A percentile compares a stretch with the other conserved stretches of the same genome.
Evolutionary conservation across 2,329 filamentous ascomycete genomes (phyloP).

Genomic region (Alternaria panax): DNA sequence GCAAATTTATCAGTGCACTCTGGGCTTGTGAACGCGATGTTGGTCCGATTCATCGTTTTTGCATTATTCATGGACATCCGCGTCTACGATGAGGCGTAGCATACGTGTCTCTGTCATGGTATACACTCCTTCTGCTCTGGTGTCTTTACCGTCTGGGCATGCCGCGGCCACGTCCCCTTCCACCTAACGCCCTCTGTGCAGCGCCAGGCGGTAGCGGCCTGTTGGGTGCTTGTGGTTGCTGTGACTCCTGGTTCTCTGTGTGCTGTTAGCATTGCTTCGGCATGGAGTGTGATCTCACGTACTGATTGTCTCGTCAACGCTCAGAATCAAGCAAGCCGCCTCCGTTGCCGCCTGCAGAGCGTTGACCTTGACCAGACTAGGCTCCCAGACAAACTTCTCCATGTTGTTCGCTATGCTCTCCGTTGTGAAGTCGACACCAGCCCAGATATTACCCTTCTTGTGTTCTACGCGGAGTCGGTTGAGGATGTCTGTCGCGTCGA

Average conservation of each 20-base stretch:
- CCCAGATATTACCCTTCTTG: conserved; percentile 90
- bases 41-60: conserved; percentile 22
- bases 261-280: conserved; percentile 24
- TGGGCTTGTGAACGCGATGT: not conserved
- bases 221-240: conserved; percentile 79
- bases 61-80: conserved; percentile 46
- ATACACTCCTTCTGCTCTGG: conserved; percentile 19
- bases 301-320: conserved; percentile 98
- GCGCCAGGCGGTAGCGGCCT: conserved; percentile 70
- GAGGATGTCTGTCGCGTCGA: conserved; percentile 97
- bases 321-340: conserved; percentile 91
- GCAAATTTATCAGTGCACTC: not conserved
- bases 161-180: conserved; percentile 70
- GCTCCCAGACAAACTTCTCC: conserved; percentile 97
- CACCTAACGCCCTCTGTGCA: conserved; percentile 85
- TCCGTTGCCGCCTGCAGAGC: conserved; percentile 96
- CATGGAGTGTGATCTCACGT: conserved; percentile 35
- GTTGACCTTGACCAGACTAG: conserved; percentile 93
- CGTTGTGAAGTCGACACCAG: conserved; percentile 91
- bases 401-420: conserved; percentile 96
- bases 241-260: conserved; percentile 87
- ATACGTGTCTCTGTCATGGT: conserved; percentile 30
- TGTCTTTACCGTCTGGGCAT: conserved; percentile 77
- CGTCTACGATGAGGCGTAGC: conserved; percentile 21
- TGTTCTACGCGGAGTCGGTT: conserved; percentile 97